These are phyloP conservation scores for Clitopilus passeckerianus DNA, from an alignment of 768 basidiomycete genomes.

Conservation along the genomic window DNA sequence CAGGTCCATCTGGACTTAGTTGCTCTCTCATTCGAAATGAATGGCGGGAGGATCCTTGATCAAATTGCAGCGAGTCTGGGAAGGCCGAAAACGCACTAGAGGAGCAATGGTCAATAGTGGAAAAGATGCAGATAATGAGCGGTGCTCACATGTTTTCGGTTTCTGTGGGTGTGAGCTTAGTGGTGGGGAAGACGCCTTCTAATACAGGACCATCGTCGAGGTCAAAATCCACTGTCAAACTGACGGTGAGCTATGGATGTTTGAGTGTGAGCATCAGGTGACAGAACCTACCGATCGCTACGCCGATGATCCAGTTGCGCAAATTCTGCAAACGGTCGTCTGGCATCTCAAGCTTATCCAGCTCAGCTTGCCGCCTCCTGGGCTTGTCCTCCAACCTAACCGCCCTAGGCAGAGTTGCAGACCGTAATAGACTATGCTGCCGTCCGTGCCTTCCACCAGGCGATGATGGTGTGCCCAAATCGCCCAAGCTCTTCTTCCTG, in stretches of 20 bases:
- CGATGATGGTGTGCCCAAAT: slow-evolving; percentile 18
- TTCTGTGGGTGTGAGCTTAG: slow-evolving; percentile 61
- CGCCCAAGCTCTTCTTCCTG: slow-evolving; percentile 15
- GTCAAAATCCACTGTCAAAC: slow-evolving; percentile 73
- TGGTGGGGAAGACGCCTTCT: slow-evolving; percentile 61
- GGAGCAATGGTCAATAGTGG: slow-evolving; percentile 4
- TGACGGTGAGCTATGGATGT: slow-evolving; percentile 1
- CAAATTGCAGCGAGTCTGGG: slow-evolving; percentile 83
- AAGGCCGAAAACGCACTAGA: slow-evolving; percentile 87
- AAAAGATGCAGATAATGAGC: not conserved
- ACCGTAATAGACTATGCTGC: slow-evolving; percentile 28
- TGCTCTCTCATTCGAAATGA: slow-evolving; percentile 79
- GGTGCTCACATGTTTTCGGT: slow-evolving; percentile 77
- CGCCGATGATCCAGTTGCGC: slow-evolving; percentile 62
- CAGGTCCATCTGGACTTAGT: slow-evolving; percentile 14
- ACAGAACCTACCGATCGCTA: slow-evolving; percentile 52
- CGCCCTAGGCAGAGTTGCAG: slow-evolving; percentile 40
- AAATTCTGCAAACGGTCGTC: slow-evolving; percentile 42
- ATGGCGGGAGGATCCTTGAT: slow-evolving; percentile 79
- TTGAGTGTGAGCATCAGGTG: not conserved
- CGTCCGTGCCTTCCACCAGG: slow-evolving; percentile 11
- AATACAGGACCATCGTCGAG: slow-evolving; percentile 82
- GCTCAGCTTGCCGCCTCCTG: slow-evolving; percentile 25
- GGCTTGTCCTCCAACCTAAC: slow-evolving; percentile 24
- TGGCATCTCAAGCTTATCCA: slow-evolving; percentile 42